A percentile compares a stretch with the other conserved stretches of the same genome.
phyloP scores from a whole-genome alignment of 108 stramenopile genomes.

The Nitzschia palea region DNA sequence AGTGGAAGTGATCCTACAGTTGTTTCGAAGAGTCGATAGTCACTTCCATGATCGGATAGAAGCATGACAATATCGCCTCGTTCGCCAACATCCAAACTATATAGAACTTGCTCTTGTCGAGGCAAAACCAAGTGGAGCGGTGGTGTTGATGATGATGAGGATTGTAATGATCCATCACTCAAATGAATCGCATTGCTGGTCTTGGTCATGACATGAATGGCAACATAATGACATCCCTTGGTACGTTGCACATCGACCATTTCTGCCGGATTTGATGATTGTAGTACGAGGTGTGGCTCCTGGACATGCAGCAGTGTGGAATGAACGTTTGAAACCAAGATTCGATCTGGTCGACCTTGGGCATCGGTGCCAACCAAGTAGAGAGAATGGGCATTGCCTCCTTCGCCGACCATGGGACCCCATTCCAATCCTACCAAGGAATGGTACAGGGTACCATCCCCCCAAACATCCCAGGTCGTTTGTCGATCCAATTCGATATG shows the following conservation, averaged over 20 bases:
- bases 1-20: constrained; percentile 18
- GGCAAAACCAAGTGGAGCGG: constrained; percentile 13
- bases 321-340: constrained; percentile 15
- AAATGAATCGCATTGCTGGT: constrained; percentile 41
- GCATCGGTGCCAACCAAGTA: constrained; percentile 17
- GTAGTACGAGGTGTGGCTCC: constrained; percentile 16
- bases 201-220: constrained; percentile 42
- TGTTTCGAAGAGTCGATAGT: constrained; percentile 20
- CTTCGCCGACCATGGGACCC: constrained; percentile 13
- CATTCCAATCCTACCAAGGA: constrained; percentile 22
- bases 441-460: neutral
- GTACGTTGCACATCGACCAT: constrained; percentile 51
- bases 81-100: constrained; percentile 43
- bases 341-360: constrained; percentile 21
- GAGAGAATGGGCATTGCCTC: constrained; percentile 5
- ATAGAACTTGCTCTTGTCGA: constrained; percentile 34
- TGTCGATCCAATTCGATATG: constrained; percentile 25
- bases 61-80: constrained; percentile 38
- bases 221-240: constrained; percentile 47
- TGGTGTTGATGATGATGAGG: too few relatives aligned
- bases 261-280: constrained; percentile 29
- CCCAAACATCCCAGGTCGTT: neutral
- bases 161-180: constrained; percentile 6
- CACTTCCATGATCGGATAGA: constrained; percentile 9
- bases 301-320: constrained; percentile 5